Percentiles rank a stretch among this genome's conserved stretches.
These are phyloP conservation scores for Lactarius hengduanensis DNA, from an alignment of 768 basidiomycete species.

Conservation along the genomic window DNA sequence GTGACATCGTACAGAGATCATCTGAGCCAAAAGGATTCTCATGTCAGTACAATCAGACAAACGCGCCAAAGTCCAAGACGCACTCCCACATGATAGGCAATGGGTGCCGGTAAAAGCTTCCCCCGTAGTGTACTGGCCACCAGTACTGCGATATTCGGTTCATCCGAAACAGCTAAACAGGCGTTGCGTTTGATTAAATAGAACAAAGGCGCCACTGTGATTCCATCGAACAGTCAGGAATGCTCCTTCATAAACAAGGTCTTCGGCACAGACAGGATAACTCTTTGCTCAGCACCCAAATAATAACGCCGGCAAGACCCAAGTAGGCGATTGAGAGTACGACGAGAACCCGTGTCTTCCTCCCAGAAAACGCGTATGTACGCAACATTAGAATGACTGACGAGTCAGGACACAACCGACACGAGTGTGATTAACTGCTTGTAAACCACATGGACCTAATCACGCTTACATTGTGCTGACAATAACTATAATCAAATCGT, in stretches of 20 bases:
- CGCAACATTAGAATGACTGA: too few relatives aligned
- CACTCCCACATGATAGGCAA: conserved; percentile 23
- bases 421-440: too few relatives aligned
- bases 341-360: conserved; percentile 7
- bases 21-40: background rate
- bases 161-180: conserved; percentile 22
- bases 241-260: background rate
- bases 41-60: background rate
- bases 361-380: background rate
- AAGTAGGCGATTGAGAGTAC: conserved; percentile 7
- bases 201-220: conserved; percentile 10
- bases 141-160: background rate
- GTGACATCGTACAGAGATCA: conserved; percentile 16
- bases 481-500: too few relatives aligned
- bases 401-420: too few relatives aligned
- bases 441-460: too few relatives aligned
- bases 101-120: background rate
- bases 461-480: too few relatives aligned
- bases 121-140: background rate
- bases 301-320: conserved; percentile 5
- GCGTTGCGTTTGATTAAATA: background rate
- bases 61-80: background rate
- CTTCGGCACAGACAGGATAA: conserved; percentile 7
- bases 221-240: background rate
- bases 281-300: conserved; percentile 18